A percentile compares a stretch with the other conserved stretches of the same genome.
phyloP scores from a whole-genome alignment of 306 rosid genomes.

The Gillenia trifoliata region DNA sequence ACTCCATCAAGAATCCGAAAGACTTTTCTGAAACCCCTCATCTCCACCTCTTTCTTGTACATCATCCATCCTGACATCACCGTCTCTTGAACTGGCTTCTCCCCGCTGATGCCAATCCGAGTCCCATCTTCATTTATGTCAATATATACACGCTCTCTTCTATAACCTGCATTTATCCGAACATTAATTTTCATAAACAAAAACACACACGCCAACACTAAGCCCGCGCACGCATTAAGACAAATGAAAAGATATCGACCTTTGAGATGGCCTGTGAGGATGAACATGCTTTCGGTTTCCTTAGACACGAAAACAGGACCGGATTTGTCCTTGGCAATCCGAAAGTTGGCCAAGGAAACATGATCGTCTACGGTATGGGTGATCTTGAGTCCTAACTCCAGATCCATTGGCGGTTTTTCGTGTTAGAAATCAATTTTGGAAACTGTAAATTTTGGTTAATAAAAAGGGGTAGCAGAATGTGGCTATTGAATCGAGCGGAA shows the following conservation, averaged over 20 bases:
- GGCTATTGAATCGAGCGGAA: not conserved
- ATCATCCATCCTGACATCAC: constrained; percentile 51
- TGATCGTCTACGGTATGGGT: constrained; percentile 41
- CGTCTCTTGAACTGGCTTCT: constrained; percentile 60
- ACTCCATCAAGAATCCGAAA: constrained; percentile 62
- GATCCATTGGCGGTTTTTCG: constrained; percentile 38
- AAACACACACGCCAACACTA: not conserved
- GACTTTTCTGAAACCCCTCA: constrained; percentile 44
- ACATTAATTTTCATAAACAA: not conserved
- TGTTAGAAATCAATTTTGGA: not conserved
- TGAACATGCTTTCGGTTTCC: constrained; percentile 51
- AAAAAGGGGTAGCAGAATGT: not conserved
- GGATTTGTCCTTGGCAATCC: constrained; percentile 38
- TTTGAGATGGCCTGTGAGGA: constrained; percentile 67
- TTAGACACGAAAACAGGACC: constrained; percentile 43
- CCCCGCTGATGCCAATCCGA: constrained; percentile 43
- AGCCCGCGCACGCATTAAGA: not conserved
- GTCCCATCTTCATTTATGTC: constrained; percentile 69
- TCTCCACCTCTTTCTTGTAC: constrained; percentile 48
- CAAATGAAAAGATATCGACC: constrained; percentile 26
- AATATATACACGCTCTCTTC: constrained; percentile 44
- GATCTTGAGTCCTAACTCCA: constrained; percentile 67
- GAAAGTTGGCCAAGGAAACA: constrained; percentile 38
- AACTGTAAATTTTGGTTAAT: not conserved
- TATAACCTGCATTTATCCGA: constrained; percentile 52